Base-by-base conservation (phyloP, 495 filamentous ascomycete genomes). In the Friedmanniomyces simplex region DNA sequence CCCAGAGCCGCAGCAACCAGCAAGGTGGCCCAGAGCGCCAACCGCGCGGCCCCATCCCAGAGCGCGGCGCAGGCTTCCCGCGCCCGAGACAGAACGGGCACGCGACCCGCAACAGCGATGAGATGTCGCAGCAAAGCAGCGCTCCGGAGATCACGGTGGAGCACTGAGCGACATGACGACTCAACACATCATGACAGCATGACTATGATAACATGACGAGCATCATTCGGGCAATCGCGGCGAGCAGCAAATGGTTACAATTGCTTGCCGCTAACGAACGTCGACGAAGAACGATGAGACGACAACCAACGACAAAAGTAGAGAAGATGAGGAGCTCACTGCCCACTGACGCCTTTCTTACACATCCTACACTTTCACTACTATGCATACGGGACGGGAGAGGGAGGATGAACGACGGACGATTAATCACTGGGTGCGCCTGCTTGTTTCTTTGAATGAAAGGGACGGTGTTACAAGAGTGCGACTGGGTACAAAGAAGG, bases 41-140 rank as follows among this genome's bases (percentile, higher is more conserved):
- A 70, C 89, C 90, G 49, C 82, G 85, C 64, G 88, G 88, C 37
- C 89, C 90, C 30, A 74, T 79, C 47, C 77, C 77, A 39, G 90
- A 95, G 60, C 89, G 90, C 73, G 82, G 80, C 45, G 71, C 82
- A 55, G 88, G 87, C 16, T 95, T 94, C 66, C 73, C 74, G 21
- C 77, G 83, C 48, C 76, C 77, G 61, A 81, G 88, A 58, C 79
- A 84, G 62, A 90, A 89, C 69, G 89, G 89, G 60, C 90, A 96
- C 70, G 80, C 83, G 66, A 77, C 83, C 50, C 82, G 86, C 52
- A 83, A 87, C 57, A 93, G 88, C 71, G 90, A 91, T 77, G 84
- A 87, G 66, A 73, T 86, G 48, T 78, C 77, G 55, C 73, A 76
- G 55, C 78, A 74, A 60, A 79, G 76, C 50, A 76, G 77, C 39